These are phyloP conservation scores for Naganishia randhawae DNA, from an alignment of 768 basidiomycete genomes.

Conservation along the genomic window DNA sequence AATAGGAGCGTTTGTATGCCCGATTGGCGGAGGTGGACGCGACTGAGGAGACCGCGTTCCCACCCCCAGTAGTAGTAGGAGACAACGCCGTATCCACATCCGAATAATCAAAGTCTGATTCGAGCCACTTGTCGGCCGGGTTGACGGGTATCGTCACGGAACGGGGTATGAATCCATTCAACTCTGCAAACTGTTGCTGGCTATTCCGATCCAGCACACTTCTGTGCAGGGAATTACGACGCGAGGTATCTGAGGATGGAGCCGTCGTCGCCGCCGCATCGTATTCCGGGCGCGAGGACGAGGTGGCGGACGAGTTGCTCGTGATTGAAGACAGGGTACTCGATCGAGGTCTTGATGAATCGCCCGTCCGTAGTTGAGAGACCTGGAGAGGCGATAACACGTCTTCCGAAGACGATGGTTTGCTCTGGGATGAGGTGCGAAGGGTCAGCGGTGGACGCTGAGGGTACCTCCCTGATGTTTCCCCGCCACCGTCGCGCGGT, in stretches of 20 bases:
- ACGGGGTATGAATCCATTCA: background rate
- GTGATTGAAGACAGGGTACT: background rate
- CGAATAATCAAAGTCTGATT: conserved; percentile 5
- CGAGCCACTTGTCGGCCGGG: background rate
- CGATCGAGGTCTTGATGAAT: background rate
- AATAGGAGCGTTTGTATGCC: conserved; percentile 14
- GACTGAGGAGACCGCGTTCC: background rate
- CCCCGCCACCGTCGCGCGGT: no score
- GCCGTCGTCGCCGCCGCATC: background rate
- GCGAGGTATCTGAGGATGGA: background rate
- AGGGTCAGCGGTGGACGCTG: background rate
- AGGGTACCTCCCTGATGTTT: background rate
- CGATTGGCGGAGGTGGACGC: conserved; percentile 32
- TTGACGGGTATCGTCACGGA: background rate
- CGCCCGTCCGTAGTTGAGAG: background rate
- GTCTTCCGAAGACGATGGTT: conserved; percentile 1
- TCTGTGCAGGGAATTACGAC: background rate
- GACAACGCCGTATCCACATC: background rate
- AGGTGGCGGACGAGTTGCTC: background rate
- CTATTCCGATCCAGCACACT: conserved; percentile 13
- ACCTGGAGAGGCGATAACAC: background rate
- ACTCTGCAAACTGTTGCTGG: conserved; percentile 4
- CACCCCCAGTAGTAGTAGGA: background rate
- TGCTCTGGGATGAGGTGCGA: background rate
- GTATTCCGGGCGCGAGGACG: background rate